Evolutionary conservation across 225 moss, liverwort and hornwort species (phyloP).

Genomic region (Climacium dendroides): DNA sequence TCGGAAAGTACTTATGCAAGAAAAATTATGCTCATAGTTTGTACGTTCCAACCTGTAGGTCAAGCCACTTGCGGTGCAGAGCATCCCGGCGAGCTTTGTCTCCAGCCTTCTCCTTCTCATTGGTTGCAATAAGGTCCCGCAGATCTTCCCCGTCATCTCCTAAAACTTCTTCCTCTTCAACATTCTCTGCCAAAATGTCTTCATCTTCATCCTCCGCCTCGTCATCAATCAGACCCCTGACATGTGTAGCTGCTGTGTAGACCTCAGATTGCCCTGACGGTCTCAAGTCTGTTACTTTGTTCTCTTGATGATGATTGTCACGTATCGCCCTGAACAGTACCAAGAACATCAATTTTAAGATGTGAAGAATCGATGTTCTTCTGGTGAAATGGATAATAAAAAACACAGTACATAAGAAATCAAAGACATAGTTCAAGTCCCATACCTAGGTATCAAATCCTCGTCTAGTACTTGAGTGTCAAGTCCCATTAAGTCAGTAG

Average conservation of each 20-base stretch:
- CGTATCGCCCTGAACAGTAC: not conserved
- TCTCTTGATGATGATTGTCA: slow-evolving; percentile 29
- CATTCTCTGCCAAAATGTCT: slow-evolving; percentile 68
- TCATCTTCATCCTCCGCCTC: slow-evolving; percentile 97
- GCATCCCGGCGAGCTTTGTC: slow-evolving; percentile 56
- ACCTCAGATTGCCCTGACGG: slow-evolving; percentile 3
- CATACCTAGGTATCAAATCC: slow-evolving; percentile 12
- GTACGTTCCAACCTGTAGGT: slow-evolving; percentile 50
- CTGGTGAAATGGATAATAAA: not conserved
- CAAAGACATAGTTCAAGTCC: not conserved
- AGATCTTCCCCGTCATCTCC: slow-evolving; percentile 47
- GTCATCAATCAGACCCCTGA: slow-evolving; percentile 70
- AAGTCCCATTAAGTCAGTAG: slow-evolving; percentile 9
- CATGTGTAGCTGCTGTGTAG: slow-evolving; percentile 42
- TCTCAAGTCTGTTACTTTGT: slow-evolving; percentile 1
- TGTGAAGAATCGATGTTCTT: not conserved
- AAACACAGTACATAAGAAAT: not conserved
- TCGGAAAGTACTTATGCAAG: not conserved
- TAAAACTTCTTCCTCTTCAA: slow-evolving; percentile 50
- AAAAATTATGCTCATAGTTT: not conserved
- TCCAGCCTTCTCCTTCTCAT: slow-evolving; percentile 44
- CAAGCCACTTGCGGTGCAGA: slow-evolving; percentile 88
- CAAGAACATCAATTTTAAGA: not conserved
- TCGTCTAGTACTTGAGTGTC: slow-evolving; percentile 18
- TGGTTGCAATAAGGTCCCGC: slow-evolving; percentile 53